Conservation (phyloP, 176 grass and related monocot species). For the Juncus effusus region DNA sequence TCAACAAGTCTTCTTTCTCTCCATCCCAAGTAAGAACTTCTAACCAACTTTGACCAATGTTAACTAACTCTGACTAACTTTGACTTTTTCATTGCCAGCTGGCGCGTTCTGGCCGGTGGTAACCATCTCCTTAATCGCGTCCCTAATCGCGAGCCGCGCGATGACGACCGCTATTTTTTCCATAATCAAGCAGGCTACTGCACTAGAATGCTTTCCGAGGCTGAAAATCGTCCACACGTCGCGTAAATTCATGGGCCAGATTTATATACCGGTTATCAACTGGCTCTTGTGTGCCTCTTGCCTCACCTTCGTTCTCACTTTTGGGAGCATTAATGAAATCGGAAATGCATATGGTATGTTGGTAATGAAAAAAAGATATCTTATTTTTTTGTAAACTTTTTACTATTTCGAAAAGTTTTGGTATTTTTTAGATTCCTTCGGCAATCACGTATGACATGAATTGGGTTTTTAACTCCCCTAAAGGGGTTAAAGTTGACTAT, state of each 20-base stretch:
- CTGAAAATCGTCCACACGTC: conserved; percentile 99
- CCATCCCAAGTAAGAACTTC: conserved; percentile 77
- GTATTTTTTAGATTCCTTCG: too few relatives aligned
- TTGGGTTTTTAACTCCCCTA: too few relatives aligned
- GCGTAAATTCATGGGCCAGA: conserved; percentile 93
- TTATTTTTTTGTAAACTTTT: conserved; percentile 14
- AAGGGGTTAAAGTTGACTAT: too few relatives aligned
- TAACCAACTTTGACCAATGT: conserved; percentile 6
- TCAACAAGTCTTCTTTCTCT: conserved; percentile 97
- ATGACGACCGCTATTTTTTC: conserved; percentile 97
- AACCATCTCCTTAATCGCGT: conserved; percentile 71
- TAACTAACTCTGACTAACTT: conserved; percentile 23
- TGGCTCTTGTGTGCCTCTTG: conserved; percentile 89
- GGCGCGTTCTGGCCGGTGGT: conserved; percentile 81
- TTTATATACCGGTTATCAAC: conserved; percentile 98
- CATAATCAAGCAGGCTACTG: conserved; percentile 88
- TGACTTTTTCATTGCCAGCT: conserved; percentile 38
- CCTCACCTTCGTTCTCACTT: conserved; percentile 64
- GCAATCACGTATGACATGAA: too few relatives aligned
- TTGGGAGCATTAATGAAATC: conserved; percentile 96
- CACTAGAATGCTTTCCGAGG: conserved; percentile 91
- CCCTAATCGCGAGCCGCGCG: conserved; percentile 92
- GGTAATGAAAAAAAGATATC: background rate
- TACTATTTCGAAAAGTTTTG: too few relatives aligned
- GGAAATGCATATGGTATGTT: conserved; percentile 94